Evolutionary conservation across 768 basidiomycete species (phyloP).

Genomic region (Tephrocybe sp.): DNA sequence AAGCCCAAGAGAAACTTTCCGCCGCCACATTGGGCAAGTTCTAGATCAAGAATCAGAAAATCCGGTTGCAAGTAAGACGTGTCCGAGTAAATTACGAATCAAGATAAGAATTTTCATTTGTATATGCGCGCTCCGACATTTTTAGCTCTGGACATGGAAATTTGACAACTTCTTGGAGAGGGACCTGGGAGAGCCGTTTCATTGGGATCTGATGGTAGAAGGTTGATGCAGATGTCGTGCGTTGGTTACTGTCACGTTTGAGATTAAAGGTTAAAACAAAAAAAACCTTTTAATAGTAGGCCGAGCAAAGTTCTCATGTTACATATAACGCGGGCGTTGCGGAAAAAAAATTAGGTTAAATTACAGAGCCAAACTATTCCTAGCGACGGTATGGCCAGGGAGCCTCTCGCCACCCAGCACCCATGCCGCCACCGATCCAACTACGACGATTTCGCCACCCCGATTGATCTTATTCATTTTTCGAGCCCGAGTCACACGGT

Average conservation of each 20-base stretch:
- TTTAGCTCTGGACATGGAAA: not conserved
- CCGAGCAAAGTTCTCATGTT: no score
- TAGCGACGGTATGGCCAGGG: no score
- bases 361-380: no score
- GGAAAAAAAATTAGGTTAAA: no score
- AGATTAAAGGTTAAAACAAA: no score
- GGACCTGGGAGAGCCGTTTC: not conserved
- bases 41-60: slow-evolving; percentile 11
- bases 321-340: no score
- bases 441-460: slow-evolving; percentile 7
- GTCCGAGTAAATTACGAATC: slow-evolving; percentile 1
- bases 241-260: not conserved
- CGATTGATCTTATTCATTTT: slow-evolving; percentile 8
- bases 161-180: not conserved
- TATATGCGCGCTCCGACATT: not conserved
- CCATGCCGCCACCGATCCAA: not conserved
- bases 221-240: not conserved
- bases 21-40: slow-evolving; percentile 10
- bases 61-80: not conserved
- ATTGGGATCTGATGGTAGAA: not conserved
- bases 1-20: slow-evolving; percentile 3
- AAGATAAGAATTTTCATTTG: not conserved
- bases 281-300: no score
- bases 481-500: not conserved
- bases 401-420: not conserved